A percentile compares a stretch with the other conserved stretches of the same genome.
Evolutionary conservation across 202 grass and related monocot species (phyloP).

Genomic region (Hordeum pubiflorum): DNA sequence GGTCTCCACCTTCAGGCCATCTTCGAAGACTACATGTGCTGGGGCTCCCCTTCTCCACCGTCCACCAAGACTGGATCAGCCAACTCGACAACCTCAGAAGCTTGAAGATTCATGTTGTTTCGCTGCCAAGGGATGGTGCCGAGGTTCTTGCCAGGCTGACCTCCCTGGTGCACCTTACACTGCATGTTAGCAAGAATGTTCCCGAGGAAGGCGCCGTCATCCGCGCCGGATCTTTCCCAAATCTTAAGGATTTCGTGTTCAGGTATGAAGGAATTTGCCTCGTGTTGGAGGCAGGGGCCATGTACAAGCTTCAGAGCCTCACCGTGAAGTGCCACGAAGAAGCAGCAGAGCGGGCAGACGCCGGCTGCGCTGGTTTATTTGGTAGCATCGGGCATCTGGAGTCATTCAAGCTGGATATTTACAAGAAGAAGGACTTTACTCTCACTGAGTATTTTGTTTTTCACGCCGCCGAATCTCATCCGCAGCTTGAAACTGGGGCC

Average conservation of each 20-base stretch:
- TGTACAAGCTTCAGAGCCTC: not conserved
- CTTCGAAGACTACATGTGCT: slow-evolving; percentile 4
- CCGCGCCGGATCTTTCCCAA: not conserved
- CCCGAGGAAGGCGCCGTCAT: not conserved
- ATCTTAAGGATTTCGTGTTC: slow-evolving; percentile 12
- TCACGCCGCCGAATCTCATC: not conserved
- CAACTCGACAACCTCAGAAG: not conserved
- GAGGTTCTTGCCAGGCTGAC: not conserved
- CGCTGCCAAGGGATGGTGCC: not conserved
- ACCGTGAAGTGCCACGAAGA: not conserved
- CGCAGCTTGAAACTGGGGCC: not conserved
- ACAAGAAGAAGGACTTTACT: not conserved
- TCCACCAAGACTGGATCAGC: not conserved
- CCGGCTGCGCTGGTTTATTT: not conserved
- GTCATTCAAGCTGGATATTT: not conserved
- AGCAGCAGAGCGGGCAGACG: not conserved
- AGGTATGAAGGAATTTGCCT: not conserved
- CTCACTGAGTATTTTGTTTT: not conserved
- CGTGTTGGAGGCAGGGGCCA: not conserved
- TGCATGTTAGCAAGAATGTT: not conserved
- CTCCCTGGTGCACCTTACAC: not conserved
- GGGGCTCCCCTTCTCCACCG: not conserved
- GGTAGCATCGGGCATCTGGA: not conserved
- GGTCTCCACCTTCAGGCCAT: not conserved
- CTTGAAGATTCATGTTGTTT: not conserved